These are phyloP conservation scores for Panaeolus papilionaceus DNA, from an alignment of 768 basidiomycete genomes.

Conservation along the genomic window DNA sequence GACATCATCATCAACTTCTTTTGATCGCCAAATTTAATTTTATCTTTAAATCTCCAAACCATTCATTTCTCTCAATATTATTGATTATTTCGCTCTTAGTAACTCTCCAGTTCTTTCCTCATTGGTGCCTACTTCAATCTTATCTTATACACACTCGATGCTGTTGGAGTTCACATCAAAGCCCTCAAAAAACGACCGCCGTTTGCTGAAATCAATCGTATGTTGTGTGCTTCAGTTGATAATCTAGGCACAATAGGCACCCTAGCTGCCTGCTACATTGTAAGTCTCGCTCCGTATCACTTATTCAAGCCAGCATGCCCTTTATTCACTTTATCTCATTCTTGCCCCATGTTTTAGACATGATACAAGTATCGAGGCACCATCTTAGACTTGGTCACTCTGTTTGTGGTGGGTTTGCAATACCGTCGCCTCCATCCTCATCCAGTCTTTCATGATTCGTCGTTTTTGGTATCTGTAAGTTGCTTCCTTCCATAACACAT, in stretches of 20 bases:
- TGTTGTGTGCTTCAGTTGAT: background rate
- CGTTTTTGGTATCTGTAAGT: background rate
- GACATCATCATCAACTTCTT: background rate
- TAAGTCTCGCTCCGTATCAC: background rate
- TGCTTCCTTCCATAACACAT: background rate
- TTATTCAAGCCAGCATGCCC: background rate
- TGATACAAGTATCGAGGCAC: background rate
- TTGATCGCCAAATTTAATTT: background rate
- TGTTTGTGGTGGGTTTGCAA: slow-evolving; percentile 4
- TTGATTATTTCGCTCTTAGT: background rate
- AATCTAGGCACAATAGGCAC: background rate
- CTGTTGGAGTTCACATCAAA: background rate
- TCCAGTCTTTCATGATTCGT: slow-evolving; percentile 1
- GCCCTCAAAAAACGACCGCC: background rate
- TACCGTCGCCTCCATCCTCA: background rate
- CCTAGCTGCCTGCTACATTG: background rate
- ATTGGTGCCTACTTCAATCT: slow-evolving; percentile 7
- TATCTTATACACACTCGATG: background rate
- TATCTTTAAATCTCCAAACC: no score
- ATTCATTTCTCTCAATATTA: slow-evolving; percentile 7
- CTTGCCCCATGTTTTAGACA: background rate
- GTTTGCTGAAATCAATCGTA: background rate
- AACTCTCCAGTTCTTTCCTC: background rate
- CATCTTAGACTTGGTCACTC: background rate
- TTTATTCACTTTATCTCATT: background rate